These are phyloP conservation scores for Fusarium austroafricanum DNA, from an alignment of 2,329 filamentous ascomycete species.

Conservation along the genomic window DNA sequence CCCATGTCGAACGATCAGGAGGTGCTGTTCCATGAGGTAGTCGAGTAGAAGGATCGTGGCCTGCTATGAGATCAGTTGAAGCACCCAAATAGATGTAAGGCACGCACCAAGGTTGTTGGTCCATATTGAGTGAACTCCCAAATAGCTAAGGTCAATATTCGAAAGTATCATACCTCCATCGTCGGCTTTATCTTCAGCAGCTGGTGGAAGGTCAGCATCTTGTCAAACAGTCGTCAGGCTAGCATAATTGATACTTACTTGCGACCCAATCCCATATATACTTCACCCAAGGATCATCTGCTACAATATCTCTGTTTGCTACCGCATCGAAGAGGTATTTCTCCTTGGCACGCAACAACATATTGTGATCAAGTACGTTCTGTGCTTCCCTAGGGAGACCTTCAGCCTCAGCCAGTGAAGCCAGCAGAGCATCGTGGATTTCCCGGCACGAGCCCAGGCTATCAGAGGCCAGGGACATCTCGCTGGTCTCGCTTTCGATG, in stretches of 20 bases:
- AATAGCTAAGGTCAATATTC: constrained; percentile 77
- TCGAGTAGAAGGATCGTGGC: constrained; percentile 60
- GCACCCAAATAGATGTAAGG: neutral
- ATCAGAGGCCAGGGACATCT: constrained; percentile 54
- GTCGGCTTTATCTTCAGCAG: constrained; percentile 71
- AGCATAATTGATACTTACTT: constrained; percentile 58
- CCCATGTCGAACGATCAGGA: constrained; percentile 67
- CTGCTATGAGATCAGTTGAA: constrained; percentile 49
- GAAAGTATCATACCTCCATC: constrained; percentile 77
- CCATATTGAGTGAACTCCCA: constrained; percentile 81
- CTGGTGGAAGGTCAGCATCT: constrained; percentile 51
- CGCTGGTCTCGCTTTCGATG: constrained; percentile 50
- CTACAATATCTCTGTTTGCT: constrained; percentile 74
- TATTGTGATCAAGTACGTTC: constrained; percentile 65
- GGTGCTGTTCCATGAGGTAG: constrained; percentile 58
- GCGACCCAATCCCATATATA: constrained; percentile 83
- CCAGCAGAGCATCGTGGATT: constrained; percentile 67
- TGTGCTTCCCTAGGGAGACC: constrained; percentile 64
- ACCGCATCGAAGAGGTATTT: constrained; percentile 73
- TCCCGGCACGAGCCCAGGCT: constrained; percentile 63
- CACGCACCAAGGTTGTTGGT: constrained; percentile 71
- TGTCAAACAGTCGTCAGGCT: neutral
- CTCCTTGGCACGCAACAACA: constrained; percentile 70
- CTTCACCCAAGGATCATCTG: constrained; percentile 79
- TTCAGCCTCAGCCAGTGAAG: constrained; percentile 57